A percentile compares a stretch with the other conserved stretches of the same genome.
Evolutionary conservation across 2,329 filamentous ascomycete species (phyloP).

Genomic region (Aspergillus sp.): DNA sequence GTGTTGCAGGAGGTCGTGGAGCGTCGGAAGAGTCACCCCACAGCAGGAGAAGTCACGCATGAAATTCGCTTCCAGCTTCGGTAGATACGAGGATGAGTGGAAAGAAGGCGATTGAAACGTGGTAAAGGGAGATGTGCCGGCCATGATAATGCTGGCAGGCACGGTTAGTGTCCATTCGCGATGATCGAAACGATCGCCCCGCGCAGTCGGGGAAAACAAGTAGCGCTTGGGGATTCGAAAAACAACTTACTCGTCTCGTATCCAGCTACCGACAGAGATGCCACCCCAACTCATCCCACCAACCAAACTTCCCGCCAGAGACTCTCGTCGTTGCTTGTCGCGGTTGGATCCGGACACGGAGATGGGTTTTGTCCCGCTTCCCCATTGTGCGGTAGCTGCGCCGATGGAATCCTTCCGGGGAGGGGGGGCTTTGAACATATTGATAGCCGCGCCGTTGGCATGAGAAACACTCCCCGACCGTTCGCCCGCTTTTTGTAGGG

Average conservation of each 20-base stretch:
- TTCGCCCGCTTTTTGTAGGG: slow-evolving; percentile 51
- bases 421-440: slow-evolving; percentile 37
- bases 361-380: slow-evolving; percentile 59
- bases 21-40: slow-evolving; percentile 79
- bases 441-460: slow-evolving; percentile 38
- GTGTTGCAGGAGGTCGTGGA: slow-evolving; percentile 93
- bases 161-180: slow-evolving; percentile 4
- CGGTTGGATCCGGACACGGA: slow-evolving; percentile 51
- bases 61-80: slow-evolving; percentile 94
- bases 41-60: slow-evolving; percentile 98
- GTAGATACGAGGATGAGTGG: slow-evolving; percentile 93
- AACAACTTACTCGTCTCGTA: slow-evolving; percentile 87
- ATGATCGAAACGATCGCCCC: neutral
- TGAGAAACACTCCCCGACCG: slow-evolving; percentile 44
- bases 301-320: slow-evolving; percentile 59
- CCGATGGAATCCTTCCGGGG: slow-evolving; percentile 56
- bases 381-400: slow-evolving; percentile 52
- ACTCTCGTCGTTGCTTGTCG: slow-evolving; percentile 56
- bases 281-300: slow-evolving; percentile 97
- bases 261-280: slow-evolving; percentile 93
- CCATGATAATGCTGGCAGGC: slow-evolving; percentile 73
- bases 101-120: slow-evolving; percentile 87
- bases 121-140: slow-evolving; percentile 84
- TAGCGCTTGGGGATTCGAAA: neutral
- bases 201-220: neutral